phyloP scores from a whole-genome alignment of 2,329 filamentous ascomycete species.

The Pseudogymnoascus sp. region DNA sequence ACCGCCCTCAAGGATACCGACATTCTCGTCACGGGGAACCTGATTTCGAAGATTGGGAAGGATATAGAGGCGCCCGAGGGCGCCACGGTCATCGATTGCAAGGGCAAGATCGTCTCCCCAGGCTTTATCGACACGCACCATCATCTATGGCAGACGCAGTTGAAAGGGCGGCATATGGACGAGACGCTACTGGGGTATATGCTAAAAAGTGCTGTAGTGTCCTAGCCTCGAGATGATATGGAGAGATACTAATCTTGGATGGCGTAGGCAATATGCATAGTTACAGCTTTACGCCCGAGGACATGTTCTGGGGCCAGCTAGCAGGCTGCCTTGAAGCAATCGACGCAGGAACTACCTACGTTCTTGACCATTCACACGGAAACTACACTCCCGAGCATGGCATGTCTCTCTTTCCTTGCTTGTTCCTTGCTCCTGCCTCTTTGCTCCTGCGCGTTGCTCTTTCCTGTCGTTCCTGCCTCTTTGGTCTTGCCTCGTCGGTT shows the following conservation, averaged over 20 bases:
- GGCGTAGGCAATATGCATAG: conserved; percentile 31
- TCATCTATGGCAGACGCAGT: conserved; percentile 26
- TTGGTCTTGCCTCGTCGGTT: too few species aligned
- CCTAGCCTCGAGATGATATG: background rate
- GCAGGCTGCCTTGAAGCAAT: conserved; percentile 33
- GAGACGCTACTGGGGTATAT: conserved; percentile 37
- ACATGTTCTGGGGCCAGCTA: conserved; percentile 40
- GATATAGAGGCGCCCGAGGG: conserved; percentile 18
- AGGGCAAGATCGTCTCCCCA: conserved; percentile 28
- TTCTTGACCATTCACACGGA: conserved; percentile 32
- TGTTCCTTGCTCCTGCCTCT: background rate
- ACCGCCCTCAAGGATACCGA: conserved; percentile 23
- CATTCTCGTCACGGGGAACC: conserved; percentile 23
- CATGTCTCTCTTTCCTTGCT: conserved; percentile 15
- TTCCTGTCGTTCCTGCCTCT: background rate
- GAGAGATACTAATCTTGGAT: background rate
- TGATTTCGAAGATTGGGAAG: conserved; percentile 27
- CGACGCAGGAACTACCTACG: conserved; percentile 35
- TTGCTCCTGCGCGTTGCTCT: conserved; percentile 3
- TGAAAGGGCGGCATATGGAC: conserved; percentile 32
- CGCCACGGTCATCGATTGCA: conserved; percentile 30
- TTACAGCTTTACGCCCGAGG: conserved; percentile 31
- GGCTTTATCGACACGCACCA: conserved; percentile 33
- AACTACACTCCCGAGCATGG: conserved; percentile 27
- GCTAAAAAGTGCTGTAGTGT: conserved; percentile 25